Conservation (phyloP, 495 filamentous ascomycete species). For the Neurospora pannonica region DNA sequence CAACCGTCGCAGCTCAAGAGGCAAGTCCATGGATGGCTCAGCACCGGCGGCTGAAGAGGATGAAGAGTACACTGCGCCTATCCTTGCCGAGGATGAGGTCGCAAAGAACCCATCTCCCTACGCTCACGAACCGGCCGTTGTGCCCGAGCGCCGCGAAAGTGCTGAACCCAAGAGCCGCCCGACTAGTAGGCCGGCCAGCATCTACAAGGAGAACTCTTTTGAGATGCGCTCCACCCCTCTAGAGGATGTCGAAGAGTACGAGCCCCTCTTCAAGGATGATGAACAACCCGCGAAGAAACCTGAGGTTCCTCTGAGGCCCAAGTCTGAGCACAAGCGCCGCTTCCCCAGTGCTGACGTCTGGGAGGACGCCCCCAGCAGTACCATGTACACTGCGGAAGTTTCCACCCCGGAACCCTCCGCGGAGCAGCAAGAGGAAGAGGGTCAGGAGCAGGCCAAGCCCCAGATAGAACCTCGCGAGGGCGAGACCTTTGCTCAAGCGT, state of each 20-base stretch:
- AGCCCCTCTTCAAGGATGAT: slow-evolving; percentile 88
- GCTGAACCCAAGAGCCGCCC: slow-evolving; percentile 53
- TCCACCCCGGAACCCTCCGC: slow-evolving; percentile 62
- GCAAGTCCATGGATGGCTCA: slow-evolving; percentile 44
- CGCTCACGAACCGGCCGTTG: slow-evolving; percentile 56
- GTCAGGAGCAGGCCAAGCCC: slow-evolving; percentile 20
- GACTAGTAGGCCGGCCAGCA: slow-evolving; percentile 59
- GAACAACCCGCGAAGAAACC: slow-evolving; percentile 42
- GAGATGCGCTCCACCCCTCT: slow-evolving; percentile 59
- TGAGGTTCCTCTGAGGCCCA: slow-evolving; percentile 35
- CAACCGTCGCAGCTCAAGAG: slow-evolving; percentile 50
- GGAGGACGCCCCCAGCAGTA: slow-evolving; percentile 90
- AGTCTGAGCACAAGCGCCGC: slow-evolving; percentile 56
- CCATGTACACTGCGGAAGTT: slow-evolving; percentile 75
- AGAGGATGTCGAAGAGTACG: slow-evolving; percentile 88
- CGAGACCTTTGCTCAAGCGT: slow-evolving; percentile 43
- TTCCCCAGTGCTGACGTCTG: slow-evolving; percentile 95
- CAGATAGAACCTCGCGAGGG: slow-evolving; percentile 22
- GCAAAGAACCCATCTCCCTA: slow-evolving; percentile 57
- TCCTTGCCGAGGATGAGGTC: slow-evolving; percentile 86
- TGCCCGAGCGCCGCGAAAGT: slow-evolving; percentile 53
- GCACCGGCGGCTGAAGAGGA: slow-evolving; percentile 31
- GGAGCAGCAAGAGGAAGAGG: slow-evolving; percentile 44
- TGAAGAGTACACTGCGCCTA: slow-evolving; percentile 53
- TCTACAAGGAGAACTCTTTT: slow-evolving; percentile 29